A percentile compares a stretch with the other conserved stretches of the same genome.
phyloP scores from a whole-genome alignment of 305 asterid species.

The Fraxinus xanthoxyloides region DNA sequence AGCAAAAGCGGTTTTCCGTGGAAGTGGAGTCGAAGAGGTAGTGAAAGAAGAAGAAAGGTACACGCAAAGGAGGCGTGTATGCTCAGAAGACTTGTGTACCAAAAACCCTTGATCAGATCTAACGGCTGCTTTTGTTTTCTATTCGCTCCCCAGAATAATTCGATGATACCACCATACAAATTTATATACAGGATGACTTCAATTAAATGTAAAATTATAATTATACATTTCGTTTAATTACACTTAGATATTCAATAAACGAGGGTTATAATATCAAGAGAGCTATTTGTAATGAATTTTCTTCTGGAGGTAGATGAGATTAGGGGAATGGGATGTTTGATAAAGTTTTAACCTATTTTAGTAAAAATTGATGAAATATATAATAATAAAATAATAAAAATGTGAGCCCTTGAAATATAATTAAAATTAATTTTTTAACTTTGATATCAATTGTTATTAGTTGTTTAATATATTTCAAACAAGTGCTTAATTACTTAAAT shows the following conservation, averaged over 20 bases:
- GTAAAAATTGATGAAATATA: no score
- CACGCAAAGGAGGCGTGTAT: slow-evolving; percentile 30
- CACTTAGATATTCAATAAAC: no score
- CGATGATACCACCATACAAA: no score
- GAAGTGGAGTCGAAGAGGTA: background rate
- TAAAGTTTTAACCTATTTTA: background rate
- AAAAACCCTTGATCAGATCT: slow-evolving; percentile 35
- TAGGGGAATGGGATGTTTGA: background rate
- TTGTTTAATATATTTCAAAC: no score
- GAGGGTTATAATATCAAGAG: no score
- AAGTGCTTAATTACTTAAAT: no score
- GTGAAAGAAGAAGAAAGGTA: background rate
- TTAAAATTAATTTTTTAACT: background rate
- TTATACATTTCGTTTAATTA: no score
- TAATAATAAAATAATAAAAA: no score
- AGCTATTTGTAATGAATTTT: no score
- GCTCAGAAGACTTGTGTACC: background rate
- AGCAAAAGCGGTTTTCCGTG: slow-evolving; percentile 32
- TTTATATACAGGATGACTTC: no score
- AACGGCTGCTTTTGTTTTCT: slow-evolving; percentile 16
- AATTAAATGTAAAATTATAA: no score
- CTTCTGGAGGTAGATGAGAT: background rate
- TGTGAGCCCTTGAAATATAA: background rate
- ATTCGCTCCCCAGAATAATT: background rate
- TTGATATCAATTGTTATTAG: background rate